These are phyloP conservation scores for Stellera chamaejasme DNA, from an alignment of 345 rosid species.

Conservation along the genomic window DNA sequence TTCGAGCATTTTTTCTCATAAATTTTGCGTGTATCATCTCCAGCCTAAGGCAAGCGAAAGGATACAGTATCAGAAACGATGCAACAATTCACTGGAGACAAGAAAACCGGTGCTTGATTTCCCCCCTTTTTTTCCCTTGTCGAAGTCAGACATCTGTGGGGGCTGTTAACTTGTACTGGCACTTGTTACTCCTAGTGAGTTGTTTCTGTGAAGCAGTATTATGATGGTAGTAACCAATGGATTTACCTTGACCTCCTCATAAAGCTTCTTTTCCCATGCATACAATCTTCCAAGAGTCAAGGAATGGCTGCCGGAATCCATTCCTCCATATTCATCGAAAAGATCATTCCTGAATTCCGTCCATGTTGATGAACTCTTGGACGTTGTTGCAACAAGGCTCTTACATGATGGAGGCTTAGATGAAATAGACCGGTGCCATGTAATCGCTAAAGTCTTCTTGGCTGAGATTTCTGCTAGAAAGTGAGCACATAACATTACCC, in stretches of 20 bases:
- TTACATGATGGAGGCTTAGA: constrained; percentile 48
- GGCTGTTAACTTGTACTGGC: no score
- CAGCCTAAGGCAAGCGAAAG: constrained; percentile 32
- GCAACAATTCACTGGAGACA: no score
- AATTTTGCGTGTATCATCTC: constrained; percentile 46
- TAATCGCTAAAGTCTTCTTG: constrained; percentile 43
- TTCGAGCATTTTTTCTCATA: constrained; percentile 54
- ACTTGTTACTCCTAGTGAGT: no score
- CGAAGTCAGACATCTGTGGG: no score
- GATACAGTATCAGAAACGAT: no score
- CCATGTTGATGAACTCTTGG: constrained; percentile 42
- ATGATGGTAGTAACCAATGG: not conserved
- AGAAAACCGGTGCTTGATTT: no score
- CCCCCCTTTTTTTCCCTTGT: no score
- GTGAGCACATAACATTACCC: not conserved
- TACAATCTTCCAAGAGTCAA: constrained; percentile 52
- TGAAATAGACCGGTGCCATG: constrained; percentile 53
- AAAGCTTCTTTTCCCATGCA: constrained; percentile 84
- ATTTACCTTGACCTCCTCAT: constrained; percentile 58
- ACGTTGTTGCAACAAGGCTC: constrained; percentile 58
- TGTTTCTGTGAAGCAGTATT: no score
- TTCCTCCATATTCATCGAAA: constrained; percentile 59
- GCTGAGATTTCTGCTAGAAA: constrained; percentile 46
- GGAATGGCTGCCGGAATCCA: constrained; percentile 71
- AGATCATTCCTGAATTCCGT: constrained; percentile 48